A percentile compares a stretch with the other conserved stretches of the same genome.
phyloP scores from a whole-genome alignment of 148 eudicot genomes.

The Persicaria maculosa region DNA sequence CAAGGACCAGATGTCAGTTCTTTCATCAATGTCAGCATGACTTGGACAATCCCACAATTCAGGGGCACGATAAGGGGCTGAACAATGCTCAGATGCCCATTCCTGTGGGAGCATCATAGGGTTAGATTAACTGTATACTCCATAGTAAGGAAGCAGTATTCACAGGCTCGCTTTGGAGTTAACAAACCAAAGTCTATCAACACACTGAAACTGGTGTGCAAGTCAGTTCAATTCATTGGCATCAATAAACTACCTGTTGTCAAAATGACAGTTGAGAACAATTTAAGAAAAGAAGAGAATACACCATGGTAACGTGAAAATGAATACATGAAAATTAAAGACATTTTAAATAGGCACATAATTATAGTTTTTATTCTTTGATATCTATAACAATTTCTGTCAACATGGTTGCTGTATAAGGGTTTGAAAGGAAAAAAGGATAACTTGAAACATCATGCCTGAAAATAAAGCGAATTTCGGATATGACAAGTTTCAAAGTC shows the following conservation, averaged over 20 bases:
- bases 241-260: neutral
- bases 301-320: too few relatives aligned
- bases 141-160: neutral
- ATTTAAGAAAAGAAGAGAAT: too few relatives aligned
- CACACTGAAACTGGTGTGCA: neutral
- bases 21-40: constrained; percentile 82
- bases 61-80: constrained; percentile 93
- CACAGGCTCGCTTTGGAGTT: neutral
- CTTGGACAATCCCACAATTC: constrained; percentile 99
- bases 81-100: constrained; percentile 98
- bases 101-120: constrained; percentile 36
- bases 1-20: constrained; percentile 94
- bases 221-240: neutral
- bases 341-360: neutral
- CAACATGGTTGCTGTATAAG: too few relatives aligned
- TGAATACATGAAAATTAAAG: too few relatives aligned
- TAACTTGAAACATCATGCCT: neutral
- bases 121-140: neutral
- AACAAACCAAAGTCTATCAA: neutral
- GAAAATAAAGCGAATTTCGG: neutral
- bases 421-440: too few relatives aligned
- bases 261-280: neutral
- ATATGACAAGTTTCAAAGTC: neutral
- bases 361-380: neutral
- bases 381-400: neutral